phyloP scores from a whole-genome alignment of 805 yeast species.

The Torulaspora franciscae region DNA sequence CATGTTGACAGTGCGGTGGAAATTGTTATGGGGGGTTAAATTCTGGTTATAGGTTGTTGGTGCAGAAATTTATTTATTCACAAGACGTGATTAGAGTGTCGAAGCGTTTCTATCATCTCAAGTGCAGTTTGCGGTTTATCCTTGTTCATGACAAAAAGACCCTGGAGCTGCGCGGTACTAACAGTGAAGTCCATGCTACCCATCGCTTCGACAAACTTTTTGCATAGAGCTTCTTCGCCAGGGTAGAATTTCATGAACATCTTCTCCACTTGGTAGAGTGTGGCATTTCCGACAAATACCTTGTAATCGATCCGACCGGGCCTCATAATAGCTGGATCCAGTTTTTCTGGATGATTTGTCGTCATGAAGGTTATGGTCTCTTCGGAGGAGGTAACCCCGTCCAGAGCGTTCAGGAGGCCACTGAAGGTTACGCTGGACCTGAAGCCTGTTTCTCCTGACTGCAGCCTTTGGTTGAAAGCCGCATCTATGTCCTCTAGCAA shows the following conservation, averaged over 20 bases:
- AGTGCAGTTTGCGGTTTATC: constrained; percentile 74
- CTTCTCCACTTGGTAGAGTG: constrained; percentile 65
- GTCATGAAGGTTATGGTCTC: constrained; percentile 97
- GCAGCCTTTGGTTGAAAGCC: constrained; percentile 81
- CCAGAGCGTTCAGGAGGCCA: constrained; percentile 87
- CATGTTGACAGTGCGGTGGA: constrained; percentile 40
- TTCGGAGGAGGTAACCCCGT: constrained; percentile 97
- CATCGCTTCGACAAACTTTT: constrained; percentile 40
- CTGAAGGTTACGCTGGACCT: constrained; percentile 90
- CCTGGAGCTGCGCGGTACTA: constrained; percentile 93
- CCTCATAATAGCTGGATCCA: constrained; percentile 88
- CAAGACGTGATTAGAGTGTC: constrained; percentile 35
- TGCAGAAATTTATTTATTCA: constrained; percentile 7
- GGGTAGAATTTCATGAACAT: constrained; percentile 91
- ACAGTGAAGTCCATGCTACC: constrained; percentile 50
- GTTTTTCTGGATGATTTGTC: constrained; percentile 90
- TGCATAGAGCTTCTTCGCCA: constrained; percentile 49
- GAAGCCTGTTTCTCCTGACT: constrained; percentile 70
- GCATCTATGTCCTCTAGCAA: constrained; percentile 93
- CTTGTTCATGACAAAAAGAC: constrained; percentile 88
- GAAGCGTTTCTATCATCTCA: constrained; percentile 46
- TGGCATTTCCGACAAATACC: constrained; percentile 80
- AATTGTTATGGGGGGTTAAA: constrained; percentile 8
- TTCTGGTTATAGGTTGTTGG: not conserved
- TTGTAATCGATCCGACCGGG: constrained; percentile 94